phyloP scores from a whole-genome alignment of 75 land plant species.

The Azolla pinnata region DNA sequence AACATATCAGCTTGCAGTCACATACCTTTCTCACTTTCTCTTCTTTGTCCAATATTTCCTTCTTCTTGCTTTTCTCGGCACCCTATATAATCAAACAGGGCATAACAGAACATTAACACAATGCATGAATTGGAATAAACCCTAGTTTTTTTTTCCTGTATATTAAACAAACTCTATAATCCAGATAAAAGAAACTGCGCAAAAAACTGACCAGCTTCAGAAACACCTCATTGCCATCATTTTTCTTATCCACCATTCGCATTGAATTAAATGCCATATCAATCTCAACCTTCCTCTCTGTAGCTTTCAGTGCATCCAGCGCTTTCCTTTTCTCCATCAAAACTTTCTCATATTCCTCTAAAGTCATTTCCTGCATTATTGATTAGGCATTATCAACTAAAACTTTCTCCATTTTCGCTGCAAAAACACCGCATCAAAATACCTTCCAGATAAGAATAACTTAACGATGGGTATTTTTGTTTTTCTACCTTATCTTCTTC shows the following conservation, averaged over 20 bases:
- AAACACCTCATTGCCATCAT: constrained; percentile 49
- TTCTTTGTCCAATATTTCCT: constrained; percentile 51
- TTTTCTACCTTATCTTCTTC: constrained; percentile 72
- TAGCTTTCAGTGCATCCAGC: constrained; percentile 41
- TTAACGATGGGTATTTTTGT: no score
- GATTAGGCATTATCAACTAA: no score
- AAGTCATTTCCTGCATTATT: constrained; percentile 91
- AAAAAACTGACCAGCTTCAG: constrained; percentile 80
- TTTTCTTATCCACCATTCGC: constrained; percentile 58
- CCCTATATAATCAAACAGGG: no score
- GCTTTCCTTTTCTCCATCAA: constrained; percentile 73
- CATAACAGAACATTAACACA: no score
- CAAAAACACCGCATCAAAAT: neutral
- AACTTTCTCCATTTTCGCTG: neutral
- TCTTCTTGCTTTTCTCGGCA: constrained; percentile 56
- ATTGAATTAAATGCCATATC: constrained; percentile 58
- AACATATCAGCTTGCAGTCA: no score
- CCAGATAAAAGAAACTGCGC: no score
- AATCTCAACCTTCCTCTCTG: constrained; percentile 66
- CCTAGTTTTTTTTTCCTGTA: no score
- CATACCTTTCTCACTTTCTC: constrained; percentile 66
- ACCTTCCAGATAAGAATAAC: neutral
- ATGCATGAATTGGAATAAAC: no score
- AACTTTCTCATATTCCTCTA: constrained; percentile 78
- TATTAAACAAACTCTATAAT: no score